Percentiles rank a stretch among this genome's conserved stretches.
phyloP scores from a whole-genome alignment of 2,329 filamentous ascomycete species.

The Coniochaeta sp. region DNA sequence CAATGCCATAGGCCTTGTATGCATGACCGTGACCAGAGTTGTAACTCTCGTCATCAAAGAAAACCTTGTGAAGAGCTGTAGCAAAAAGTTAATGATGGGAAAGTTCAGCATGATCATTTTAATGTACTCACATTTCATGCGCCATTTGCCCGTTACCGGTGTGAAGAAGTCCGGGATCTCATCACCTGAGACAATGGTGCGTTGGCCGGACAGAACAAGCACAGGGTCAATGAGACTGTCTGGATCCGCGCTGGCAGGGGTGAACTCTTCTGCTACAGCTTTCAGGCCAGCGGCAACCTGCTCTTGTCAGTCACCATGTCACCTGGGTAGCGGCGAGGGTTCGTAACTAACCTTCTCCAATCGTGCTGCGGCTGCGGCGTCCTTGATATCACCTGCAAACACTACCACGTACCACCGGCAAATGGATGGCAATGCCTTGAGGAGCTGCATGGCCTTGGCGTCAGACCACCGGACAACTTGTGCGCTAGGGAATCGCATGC shows the following conservation, averaged over 20 bases:
- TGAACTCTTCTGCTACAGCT: constrained; percentile 16
- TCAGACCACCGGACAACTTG: constrained; percentile 54
- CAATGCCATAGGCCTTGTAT: constrained; percentile 48
- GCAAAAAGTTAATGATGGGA: neutral
- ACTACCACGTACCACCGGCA: constrained; percentile 37
- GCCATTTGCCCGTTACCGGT: constrained; percentile 46
- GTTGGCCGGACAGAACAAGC: constrained; percentile 41
- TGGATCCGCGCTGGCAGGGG: constrained; percentile 29
- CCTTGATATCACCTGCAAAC: constrained; percentile 42
- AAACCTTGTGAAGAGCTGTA: constrained; percentile 52
- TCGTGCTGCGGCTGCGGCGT: constrained; percentile 21
- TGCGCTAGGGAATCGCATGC: constrained; percentile 49
- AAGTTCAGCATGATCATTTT: neutral
- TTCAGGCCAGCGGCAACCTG: constrained; percentile 12
- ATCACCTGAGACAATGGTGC: constrained; percentile 38
- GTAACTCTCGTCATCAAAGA: constrained; percentile 46
- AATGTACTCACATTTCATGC: constrained; percentile 29
- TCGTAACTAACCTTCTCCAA: constrained; percentile 17
- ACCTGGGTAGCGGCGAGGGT: neutral
- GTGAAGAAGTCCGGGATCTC: constrained; percentile 49
- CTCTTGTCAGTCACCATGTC: neutral
- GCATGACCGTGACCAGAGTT: constrained; percentile 47
- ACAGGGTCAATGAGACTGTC: constrained; percentile 52
- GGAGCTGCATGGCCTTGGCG: constrained; percentile 46
- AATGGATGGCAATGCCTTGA: constrained; percentile 40